Base-by-base conservation (phyloP, 1,284 basidiomycete genomes). In the Malassezia caprae region DNA sequence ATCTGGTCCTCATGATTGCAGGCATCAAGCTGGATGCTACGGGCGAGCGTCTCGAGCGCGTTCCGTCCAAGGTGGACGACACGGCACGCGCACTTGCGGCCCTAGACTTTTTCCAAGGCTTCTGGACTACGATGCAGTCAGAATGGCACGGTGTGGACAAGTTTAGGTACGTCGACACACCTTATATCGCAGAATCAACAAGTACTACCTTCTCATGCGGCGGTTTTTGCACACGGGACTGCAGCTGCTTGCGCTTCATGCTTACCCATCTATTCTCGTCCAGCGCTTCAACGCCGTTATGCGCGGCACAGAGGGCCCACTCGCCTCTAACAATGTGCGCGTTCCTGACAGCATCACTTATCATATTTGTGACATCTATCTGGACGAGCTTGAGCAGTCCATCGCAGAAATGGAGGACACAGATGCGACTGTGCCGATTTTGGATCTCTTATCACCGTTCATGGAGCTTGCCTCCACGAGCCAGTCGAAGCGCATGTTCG, bases 181-280 rank as follows among this genome's bases (percentile, higher is more conserved):
- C 23, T 26, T 19, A 13, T n/a, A 15, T 23, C 19, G 17, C 41
- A 60, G 71, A 17, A 58, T 72, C 19, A 90, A 96, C 81, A 98
- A 98, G 76, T 98, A 88, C 76, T 91, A 93, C 73, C 83, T 96
- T 82, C 84, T 98, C 48, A 84, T 96, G 58, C 81, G 93, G 48
- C 80, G 87, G 56, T 96, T 90, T 69, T 79, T 89, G 42, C 86
- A 89, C 64, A 86, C 85, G 0, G 83, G 85, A 0, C 91, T 96
- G 76, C 78, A 84, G 31, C 79, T 96, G 13, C 79, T 96, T 11
- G 80, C 84, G 27, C 79, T 84, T 49, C 77, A 79, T 41, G 77
- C 80, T 37, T 96, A 90, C 90, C 80, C 84, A 5, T 63, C 72
- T 13, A 67, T 73, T 10, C 76, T 59, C 4, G 52, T 63, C 1